Conservation (phyloP, 805 yeast species). For the Sugiyamaella americana region DNA sequence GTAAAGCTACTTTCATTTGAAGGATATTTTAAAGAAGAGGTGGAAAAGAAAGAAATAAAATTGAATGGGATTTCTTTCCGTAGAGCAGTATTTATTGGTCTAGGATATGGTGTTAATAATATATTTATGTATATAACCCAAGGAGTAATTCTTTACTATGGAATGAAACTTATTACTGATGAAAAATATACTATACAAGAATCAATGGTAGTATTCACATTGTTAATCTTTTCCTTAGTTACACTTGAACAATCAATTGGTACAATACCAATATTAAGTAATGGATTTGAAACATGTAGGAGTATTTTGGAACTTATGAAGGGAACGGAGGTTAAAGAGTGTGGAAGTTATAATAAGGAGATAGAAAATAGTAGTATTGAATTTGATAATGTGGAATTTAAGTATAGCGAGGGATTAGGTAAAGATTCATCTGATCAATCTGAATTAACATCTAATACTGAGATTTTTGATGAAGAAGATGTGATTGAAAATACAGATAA, state of each 20-base stretch:
- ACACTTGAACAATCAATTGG: slow-evolving; percentile 53
- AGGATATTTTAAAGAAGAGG: slow-evolving; percentile 39
- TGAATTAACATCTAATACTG: background rate
- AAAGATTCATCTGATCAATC: no score
- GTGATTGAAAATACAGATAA: background rate
- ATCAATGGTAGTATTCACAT: slow-evolving; percentile 61
- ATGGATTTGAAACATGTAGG: slow-evolving; percentile 49
- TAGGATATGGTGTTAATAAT: slow-evolving; percentile 56
- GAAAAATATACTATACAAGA: slow-evolving; percentile 50
- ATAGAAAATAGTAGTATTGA: slow-evolving; percentile 24
- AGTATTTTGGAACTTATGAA: slow-evolving; percentile 7
- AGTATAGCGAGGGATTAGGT: slow-evolving; percentile 14
- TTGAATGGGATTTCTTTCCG: slow-evolving; percentile 39
- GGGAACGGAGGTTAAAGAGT: background rate
- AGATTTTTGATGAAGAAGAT: background rate
- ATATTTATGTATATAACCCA: slow-evolving; percentile 56
- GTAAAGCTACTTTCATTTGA: slow-evolving; percentile 53
- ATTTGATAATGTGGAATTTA: slow-evolving; percentile 45
- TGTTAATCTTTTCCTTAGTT: slow-evolving; percentile 67
- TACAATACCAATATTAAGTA: slow-evolving; percentile 70
- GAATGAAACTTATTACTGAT: slow-evolving; percentile 60
- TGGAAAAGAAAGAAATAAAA: slow-evolving; percentile 27
- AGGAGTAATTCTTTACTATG: slow-evolving; percentile 71
- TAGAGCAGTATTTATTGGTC: slow-evolving; percentile 58
- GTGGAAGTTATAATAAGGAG: background rate